Base-by-base conservation (phyloP, 805 yeast genomes). In the Cyberlindnera americana region DNA sequence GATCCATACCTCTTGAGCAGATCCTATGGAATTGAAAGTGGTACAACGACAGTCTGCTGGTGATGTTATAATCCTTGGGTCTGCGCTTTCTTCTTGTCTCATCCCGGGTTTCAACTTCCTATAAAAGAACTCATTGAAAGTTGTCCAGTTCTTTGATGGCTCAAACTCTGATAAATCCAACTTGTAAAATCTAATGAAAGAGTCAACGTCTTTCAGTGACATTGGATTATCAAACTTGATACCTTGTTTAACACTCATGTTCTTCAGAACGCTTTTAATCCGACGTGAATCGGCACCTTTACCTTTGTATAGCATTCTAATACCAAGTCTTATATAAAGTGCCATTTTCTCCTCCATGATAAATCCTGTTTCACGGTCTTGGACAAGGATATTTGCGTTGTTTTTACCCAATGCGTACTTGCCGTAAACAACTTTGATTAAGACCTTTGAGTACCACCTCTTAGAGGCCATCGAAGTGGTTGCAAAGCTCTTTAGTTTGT, bases 281-380 rank as follows among this genome's bases (percentile, higher is more conserved):
- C 80, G 67, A 44, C 69, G 78, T 2, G 75, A 64, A 47, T 77
- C 82, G 3, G 83, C 65, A 27, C 81, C 74, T 45, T 82, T 73
- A 2, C 95, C 91, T 52, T 81, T 78, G 61, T 91, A 91, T 3
- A 91, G 65, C 31, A 91, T 62, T 31, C 96, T 62, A 38, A 91
- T 91, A 0, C 98, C 99, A 26, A 93, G 57, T 35, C 96, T 70
- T 10, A 93, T 93, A 53, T 86, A 86, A 2, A 85, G 77, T 42
- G 90, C 81, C 85, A 93, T 91, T 53, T 88, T 88, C 54, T 91
- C 99, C 58, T 91, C 98, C 55, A 84, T 62, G n/a, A 91, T 78
- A 33, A 86, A 73, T 0, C 99, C 99, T 0, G 96, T 82, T 14
- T 74, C 69, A 45, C 99, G 70, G 59, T 93, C 97, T 60, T 93